Conservation (phyloP, 148 eudicot species). For the Polygonum maritimum region DNA sequence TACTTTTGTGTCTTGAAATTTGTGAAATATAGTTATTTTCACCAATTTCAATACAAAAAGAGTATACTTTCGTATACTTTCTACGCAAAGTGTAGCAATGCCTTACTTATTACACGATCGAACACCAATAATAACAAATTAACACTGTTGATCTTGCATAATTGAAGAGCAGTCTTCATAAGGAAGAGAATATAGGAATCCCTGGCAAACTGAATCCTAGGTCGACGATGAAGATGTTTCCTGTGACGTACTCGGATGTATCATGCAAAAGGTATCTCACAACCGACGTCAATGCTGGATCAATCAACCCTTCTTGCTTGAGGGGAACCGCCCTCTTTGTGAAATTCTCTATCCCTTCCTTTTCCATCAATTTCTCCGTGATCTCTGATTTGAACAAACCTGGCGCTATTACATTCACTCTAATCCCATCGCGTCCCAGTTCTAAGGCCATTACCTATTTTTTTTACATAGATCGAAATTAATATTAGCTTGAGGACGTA, state of each 20-base stretch:
- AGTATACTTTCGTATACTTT: too few species aligned
- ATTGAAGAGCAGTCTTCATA: conserved; percentile 15
- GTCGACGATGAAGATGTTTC: conserved; percentile 59
- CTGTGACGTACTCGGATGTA: conserved; percentile 47
- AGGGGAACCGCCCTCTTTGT: conserved; percentile 30
- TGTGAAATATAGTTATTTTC: too few species aligned
- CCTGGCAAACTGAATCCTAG: conserved; percentile 50
- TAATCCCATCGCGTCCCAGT: conserved; percentile 37
- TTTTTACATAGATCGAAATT: not conserved
- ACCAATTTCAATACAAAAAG: too few species aligned
- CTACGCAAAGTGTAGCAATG: too few species aligned
- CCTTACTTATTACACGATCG: too few species aligned
- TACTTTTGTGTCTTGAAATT: too few species aligned
- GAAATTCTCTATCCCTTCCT: conserved; percentile 43
- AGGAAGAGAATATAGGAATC: conserved; percentile 58
- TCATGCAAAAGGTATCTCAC: conserved; percentile 52
- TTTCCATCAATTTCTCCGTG: conserved; percentile 42
- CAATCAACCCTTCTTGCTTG: conserved; percentile 27
- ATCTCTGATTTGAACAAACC: conserved; percentile 66
- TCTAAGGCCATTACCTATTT: conserved; percentile 48
- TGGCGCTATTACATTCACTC: conserved; percentile 57
- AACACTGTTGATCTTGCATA: too few species aligned
- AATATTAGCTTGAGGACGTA: too few species aligned
- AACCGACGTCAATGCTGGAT: conserved; percentile 65
- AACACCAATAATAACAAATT: too few species aligned